phyloP scores from a whole-genome alignment of 1,284 basidiomycete species.

The Puccinia polysora region DNA sequence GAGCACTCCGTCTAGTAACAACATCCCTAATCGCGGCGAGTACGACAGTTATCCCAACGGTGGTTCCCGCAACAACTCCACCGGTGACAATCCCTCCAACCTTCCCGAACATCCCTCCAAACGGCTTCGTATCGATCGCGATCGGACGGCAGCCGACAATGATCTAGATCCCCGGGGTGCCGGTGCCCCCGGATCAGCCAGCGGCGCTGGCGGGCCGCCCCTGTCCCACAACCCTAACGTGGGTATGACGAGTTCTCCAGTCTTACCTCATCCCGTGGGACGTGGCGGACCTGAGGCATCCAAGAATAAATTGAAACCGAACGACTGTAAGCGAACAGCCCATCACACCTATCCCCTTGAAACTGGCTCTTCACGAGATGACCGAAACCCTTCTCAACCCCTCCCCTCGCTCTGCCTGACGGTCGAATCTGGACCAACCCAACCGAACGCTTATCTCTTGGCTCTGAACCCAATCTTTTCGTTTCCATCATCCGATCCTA shows the following conservation, averaged over 20 bases:
- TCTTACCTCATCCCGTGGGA: constrained; percentile 32
- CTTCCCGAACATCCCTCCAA: constrained; percentile 34
- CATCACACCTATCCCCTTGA: no score
- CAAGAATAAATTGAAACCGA: constrained; percentile 35
- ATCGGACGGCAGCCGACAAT: not conserved
- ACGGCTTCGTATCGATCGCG: constrained; percentile 28
- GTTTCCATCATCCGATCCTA: no score
- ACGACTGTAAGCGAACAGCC: constrained; percentile 18
- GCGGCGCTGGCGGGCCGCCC: not conserved
- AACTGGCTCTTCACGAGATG: no score
- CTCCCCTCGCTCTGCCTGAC: no score
- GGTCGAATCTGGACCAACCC: no score
- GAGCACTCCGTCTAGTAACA: no score
- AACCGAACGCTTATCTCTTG: no score
- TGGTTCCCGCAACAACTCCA: no score
- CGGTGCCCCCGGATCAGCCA: not conserved
- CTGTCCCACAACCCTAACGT: not conserved
- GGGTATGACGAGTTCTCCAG: constrained; percentile 9
- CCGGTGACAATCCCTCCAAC: not conserved
- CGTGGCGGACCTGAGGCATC: constrained; percentile 16
- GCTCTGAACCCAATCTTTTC: no score
- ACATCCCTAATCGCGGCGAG: not conserved
- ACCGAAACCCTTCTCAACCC: no score
- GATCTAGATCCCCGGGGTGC: constrained; percentile 25
- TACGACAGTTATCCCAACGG: not conserved